Base-by-base conservation (phyloP, 129 eudicot species). In the Silybum marianum region DNA sequence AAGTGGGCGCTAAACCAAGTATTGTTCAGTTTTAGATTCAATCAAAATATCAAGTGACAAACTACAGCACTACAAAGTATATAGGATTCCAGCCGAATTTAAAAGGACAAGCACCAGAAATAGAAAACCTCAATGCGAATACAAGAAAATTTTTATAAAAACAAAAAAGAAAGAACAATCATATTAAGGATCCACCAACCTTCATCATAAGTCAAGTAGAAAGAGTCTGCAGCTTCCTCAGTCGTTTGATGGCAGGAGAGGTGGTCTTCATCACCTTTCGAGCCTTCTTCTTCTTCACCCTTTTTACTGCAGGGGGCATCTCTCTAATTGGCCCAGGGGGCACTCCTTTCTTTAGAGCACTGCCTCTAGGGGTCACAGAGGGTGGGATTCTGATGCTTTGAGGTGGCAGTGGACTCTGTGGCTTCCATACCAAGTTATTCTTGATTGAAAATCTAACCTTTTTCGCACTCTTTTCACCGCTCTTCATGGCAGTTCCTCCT, bases 301-400 rank as follows among this genome's bases (percentile, higher is more conserved):
- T 92, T 78, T 89, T 95, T 66, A 58, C 87, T 14, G 83, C 89
- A 38, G 88, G 83, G 1, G 87, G 86, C 85, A 87, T 86, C 81
- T 95, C 97, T 74, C 91, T 89, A 10, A 92, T 74, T 63, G 99
- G 99, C 36, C 99, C 99, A 19, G 99, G 97, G 65, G 94, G 90
- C 7, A 92, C 88, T 26, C 99, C 99, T 88, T 95, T 90, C 91
- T 95, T 95, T 72, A 95, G 86, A 0, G 99, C 99, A 81, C 99
- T 95, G 51, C 99, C 99, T 71, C 99, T 74, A 21, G 99, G 99
- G 28, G 97, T 90, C 72, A 75, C 91, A 77, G 99, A 90, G 4
- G 99, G 99, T 14, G 99, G 99, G 69, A 92, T 83, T 83, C 99
- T 82, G 72, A 95, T 79, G 66, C 90, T 88, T 78, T 93, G 97